Evolutionary conservation across 371 early-diverging fungal genomes (phyloP), one percentile per base, ranked within the genome.

Genomic region (Homolaphlyctis polyrhiza): DNA sequence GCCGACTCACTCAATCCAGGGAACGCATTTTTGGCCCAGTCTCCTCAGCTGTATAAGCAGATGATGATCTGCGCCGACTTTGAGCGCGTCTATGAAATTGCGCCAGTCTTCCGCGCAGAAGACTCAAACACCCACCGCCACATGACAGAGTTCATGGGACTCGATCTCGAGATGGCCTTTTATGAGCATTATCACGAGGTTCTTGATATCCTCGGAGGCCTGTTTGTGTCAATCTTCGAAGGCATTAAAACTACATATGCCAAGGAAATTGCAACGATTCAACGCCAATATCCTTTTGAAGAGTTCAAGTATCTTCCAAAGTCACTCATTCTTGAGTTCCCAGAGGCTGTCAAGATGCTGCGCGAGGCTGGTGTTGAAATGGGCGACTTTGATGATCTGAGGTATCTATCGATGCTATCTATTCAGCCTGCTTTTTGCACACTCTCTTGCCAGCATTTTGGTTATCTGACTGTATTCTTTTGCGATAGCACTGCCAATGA

Each of bases 111-210:
- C 90, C 91, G 99, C 72, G 99, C 99, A 50, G 99, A 99, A 75
- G 90, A 99, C 83, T 93, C 98, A 49, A 91, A 93, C 77, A 99
- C 99, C 23, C 98, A 97, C 76, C 89, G 99, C 48, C 99, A 99
- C 79, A 92, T 99, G 93, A 98, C 98, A 68, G 99, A 99, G 78
- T 99, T 97, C 82, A 88, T 95, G 36, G 99, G 99, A 54, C 89
- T 99, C 63, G 99, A 99, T 93, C 75, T 99, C 78, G 99, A 99
- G 79, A 99, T 98, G 97, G 93, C 98, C 13, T 94, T 99, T 74
- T 88, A 94, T 63, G 95, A 94, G 76, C 95, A 96, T 72, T 99
- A 99, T 80, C 94, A 96, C 67, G 98, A 99, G 83, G 77, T 68
- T 30, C 79, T 99, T 65, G 89, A 95, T 59, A 68, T 95, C 45